Base-by-base conservation (phyloP, 768 basidiomycete species). In the Psilocybe sp. region DNA sequence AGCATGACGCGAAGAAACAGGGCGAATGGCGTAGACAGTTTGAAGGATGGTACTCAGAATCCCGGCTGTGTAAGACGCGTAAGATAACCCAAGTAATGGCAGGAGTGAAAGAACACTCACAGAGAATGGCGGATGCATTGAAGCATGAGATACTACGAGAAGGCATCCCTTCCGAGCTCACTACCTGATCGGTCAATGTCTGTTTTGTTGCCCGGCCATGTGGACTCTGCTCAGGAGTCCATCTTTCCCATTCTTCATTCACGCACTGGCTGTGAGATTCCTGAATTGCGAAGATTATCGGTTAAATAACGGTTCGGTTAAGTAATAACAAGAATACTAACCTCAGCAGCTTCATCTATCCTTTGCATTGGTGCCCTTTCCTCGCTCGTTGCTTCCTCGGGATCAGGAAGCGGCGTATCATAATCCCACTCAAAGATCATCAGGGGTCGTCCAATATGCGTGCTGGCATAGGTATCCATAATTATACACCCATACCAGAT, bases 401-500 rank as follows among this genome's bases (percentile, higher is more conserved):
- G 72, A 49, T 70, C 72, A 11, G 88, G 89, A 20, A 89, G 57
- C 42, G 75, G 70, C 14, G 88, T 88, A 60, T 92, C 89, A 50
- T 85, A 90, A 60, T 92, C 89, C 54, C 76, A 69, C 61, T 89
- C 89, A 55, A 76, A 82, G 20, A 92, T 84, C 56, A 85, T 80
- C 46, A 90, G 69, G 1, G 89, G 89, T 12, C 89, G 79, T 38
- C 82, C 88, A 51, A 91, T 89, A 64, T 89, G 89, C 14, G 84
- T 75, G 49, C 84, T 87, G 40, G 90, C 81, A 65, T 89, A 91
- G 57, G 84, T 83, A 63, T 91, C 87, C 77, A 91, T 80, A 34
- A 87, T 68, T 33, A 89, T 79, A 63, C 89, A 91, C 23, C 80
- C 82, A 69, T 81, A 87, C 89, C 89, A 91, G 19, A 89, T 82